phyloP scores from a whole-genome alignment of 2,329 filamentous ascomycete genomes.

The Epicoccum sorghinum region DNA sequence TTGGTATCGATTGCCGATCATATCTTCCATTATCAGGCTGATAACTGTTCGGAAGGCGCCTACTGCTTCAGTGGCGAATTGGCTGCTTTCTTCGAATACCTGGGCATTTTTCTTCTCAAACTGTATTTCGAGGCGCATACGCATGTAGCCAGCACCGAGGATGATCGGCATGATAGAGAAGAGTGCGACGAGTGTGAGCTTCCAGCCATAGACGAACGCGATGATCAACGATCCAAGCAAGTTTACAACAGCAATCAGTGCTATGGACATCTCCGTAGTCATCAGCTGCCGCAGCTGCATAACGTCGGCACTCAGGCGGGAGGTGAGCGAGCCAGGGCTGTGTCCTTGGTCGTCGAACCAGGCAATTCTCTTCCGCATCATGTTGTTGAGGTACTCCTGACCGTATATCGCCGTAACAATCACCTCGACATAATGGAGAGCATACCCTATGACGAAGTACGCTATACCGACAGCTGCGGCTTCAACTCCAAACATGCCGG shows the following conservation, averaged over 20 bases:
- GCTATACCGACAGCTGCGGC: conserved; percentile 59
- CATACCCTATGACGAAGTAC: conserved; percentile 58
- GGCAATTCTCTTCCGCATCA: conserved; percentile 64
- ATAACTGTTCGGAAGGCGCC: conserved; percentile 75
- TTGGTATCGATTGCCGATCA: conserved; percentile 67
- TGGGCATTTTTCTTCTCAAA: conserved; percentile 72
- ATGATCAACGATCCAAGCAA: conserved; percentile 69
- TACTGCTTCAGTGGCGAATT: conserved; percentile 77
- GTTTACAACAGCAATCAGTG: conserved; percentile 69
- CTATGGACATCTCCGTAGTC: conserved; percentile 64
- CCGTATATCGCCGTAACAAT: conserved; percentile 61
- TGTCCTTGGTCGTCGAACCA: conserved; percentile 67
- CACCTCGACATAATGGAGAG: conserved; percentile 39
- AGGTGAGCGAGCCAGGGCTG: conserved; percentile 65
- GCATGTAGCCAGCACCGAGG: conserved; percentile 56
- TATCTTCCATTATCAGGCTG: conserved; percentile 71
- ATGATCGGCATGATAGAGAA: conserved; percentile 64
- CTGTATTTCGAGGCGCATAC: conserved; percentile 65
- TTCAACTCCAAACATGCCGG: conserved; percentile 68
- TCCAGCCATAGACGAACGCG: conserved; percentile 77
- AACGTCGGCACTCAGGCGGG: conserved; percentile 62
- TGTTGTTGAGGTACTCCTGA: conserved; percentile 65
- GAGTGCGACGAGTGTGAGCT: conserved; percentile 70
- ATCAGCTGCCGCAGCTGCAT: conserved; percentile 67
- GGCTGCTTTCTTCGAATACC: conserved; percentile 73